A percentile compares a stretch with the other conserved stretches of the same genome.
These are phyloP conservation scores for Cucumis hystrix DNA, from an alignment of 306 rosid genomes.

Conservation along the genomic window DNA sequence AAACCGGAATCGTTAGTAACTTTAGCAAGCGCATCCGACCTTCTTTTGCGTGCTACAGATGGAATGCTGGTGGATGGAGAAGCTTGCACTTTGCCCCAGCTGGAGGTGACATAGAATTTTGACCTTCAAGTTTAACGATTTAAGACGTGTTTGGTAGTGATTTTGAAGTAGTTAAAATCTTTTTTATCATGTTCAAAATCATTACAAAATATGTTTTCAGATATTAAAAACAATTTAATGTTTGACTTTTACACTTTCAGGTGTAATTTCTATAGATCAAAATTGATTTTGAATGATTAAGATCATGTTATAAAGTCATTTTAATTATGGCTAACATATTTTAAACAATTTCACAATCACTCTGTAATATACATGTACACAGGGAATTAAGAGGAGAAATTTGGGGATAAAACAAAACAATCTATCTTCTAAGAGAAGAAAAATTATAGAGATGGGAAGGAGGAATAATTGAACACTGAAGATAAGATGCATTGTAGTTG, in stretches of 20 bases:
- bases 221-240: no score
- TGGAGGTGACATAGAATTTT: conserved; percentile 47
- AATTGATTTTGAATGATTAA: no score
- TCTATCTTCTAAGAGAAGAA: background rate
- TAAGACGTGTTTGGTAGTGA: background rate
- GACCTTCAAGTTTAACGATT: background rate
- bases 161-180: no score
- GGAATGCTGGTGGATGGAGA: conserved; percentile 99
- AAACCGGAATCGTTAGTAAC: conserved; percentile 71
- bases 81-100: conserved; percentile 92
- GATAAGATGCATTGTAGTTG: background rate
- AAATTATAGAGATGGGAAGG: background rate
- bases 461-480: background rate
- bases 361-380: no score
- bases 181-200: no score
- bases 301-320: no score
- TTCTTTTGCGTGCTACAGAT: conserved; percentile 90
- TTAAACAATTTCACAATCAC: no score
- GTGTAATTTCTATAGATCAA: no score
- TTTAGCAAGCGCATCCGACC: conserved; percentile 87
- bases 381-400: background rate
- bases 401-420: background rate
- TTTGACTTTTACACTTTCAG: no score
- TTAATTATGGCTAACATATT: no score
- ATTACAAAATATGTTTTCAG: no score